Percentiles rank a stretch among this genome's conserved stretches.
Conservation (phyloP, 2,329 filamentous ascomycete species). For the Bipolaris bicolor region DNA sequence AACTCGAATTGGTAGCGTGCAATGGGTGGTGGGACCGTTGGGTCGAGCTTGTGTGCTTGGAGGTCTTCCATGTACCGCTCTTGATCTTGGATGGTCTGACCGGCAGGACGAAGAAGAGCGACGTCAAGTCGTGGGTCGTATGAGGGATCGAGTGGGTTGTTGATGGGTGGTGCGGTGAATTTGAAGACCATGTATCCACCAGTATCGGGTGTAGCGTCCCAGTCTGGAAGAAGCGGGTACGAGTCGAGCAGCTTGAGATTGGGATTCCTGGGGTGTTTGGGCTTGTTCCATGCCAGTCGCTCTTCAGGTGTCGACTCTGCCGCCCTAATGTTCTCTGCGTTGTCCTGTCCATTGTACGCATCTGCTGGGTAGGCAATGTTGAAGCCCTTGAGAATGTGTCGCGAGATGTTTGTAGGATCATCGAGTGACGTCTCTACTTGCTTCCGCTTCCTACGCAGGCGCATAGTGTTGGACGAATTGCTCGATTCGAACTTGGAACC, state of each 20-base stretch:
- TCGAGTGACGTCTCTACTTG: slow-evolving; percentile 54
- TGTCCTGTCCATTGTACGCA: slow-evolving; percentile 72
- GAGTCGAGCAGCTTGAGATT: slow-evolving; percentile 63
- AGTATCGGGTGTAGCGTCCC: slow-evolving; percentile 64
- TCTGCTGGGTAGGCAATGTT: slow-evolving; percentile 68
- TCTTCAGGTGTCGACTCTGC: slow-evolving; percentile 62
- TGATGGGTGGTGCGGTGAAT: slow-evolving; percentile 65
- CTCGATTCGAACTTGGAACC: slow-evolving; percentile 58
- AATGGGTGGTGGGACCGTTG: slow-evolving; percentile 58
- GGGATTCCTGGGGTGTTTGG: slow-evolving; percentile 64
- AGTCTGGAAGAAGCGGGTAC: slow-evolving; percentile 67
- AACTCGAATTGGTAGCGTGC: slow-evolving; percentile 66
- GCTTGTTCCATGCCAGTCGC: slow-evolving; percentile 63
- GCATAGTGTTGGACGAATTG: slow-evolving; percentile 55
- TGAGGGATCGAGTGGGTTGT: slow-evolving; percentile 51
- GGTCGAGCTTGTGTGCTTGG: slow-evolving; percentile 53
- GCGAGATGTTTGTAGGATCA: slow-evolving; percentile 66
- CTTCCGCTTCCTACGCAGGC: slow-evolving; percentile 47
- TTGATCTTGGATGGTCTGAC: slow-evolving; percentile 59
- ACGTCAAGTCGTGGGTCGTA: slow-evolving; percentile 67
- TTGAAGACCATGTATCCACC: slow-evolving; percentile 67
- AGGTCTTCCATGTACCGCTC: slow-evolving; percentile 57
- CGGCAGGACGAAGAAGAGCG: slow-evolving; percentile 61
- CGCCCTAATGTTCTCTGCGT: slow-evolving; percentile 58
- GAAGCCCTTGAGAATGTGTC: slow-evolving; percentile 67